A percentile compares a stretch with the other conserved stretches of the same genome.
Evolutionary conservation across 2,329 filamentous ascomycete genomes (phyloP).

Genomic region (Alternaria infectoria): DNA sequence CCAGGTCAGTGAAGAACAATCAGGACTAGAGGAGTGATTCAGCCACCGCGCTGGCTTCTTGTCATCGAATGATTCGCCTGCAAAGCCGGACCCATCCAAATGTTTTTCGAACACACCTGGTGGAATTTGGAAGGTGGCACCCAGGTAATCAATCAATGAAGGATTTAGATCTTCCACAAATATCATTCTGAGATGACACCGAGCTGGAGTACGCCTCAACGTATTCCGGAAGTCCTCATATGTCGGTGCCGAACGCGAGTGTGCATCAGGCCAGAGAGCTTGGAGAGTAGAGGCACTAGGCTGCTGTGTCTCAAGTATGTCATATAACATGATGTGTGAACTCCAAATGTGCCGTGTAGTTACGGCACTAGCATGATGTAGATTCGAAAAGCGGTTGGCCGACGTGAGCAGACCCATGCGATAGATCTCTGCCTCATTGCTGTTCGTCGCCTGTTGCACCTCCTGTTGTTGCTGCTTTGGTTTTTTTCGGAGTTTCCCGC

Average conservation of each 20-base stretch:
- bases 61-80: background rate
- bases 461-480: background rate
- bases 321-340: background rate
- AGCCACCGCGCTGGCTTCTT: background rate
- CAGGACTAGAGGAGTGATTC: background rate
- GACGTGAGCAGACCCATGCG: background rate
- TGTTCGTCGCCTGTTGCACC: background rate
- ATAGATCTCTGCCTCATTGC: background rate
- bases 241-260: background rate
- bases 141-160: background rate
- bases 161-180: background rate
- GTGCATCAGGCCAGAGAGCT: background rate
- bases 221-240: background rate
- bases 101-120: background rate
- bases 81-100: background rate
- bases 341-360: background rate
- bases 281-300: background rate
- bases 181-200: background rate
- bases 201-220: background rate
- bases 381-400: background rate
- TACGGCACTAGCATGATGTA: background rate
- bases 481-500: background rate
- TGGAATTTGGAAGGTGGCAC: background rate
- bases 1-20: background rate
- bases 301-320: background rate